A percentile compares a stretch with the other conserved stretches of the same genome.
These are phyloP conservation scores for Inga laurina DNA, from an alignment of 306 rosid genomes.

Conservation along the genomic window DNA sequence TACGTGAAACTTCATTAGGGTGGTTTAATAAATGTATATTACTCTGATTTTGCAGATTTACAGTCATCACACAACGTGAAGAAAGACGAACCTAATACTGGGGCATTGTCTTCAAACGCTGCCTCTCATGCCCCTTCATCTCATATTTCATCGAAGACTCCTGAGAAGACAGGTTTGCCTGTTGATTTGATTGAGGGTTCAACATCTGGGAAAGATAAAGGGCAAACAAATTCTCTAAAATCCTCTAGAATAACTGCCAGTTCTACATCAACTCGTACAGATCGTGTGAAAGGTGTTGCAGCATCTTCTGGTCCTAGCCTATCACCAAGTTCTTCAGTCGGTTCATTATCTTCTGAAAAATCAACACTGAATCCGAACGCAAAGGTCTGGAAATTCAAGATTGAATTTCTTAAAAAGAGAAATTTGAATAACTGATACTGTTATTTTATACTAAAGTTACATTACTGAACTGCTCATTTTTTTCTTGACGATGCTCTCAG, in stretches of 20 bases:
- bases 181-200: constrained; percentile 45
- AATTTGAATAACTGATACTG: background rate
- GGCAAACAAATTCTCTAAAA: constrained; percentile 49
- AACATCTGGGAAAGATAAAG: constrained; percentile 47
- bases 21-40: constrained; percentile 15
- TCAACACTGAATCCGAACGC: constrained; percentile 83
- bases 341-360: constrained; percentile 82
- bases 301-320: constrained; percentile 62
- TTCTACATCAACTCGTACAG: constrained; percentile 63
- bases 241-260: constrained; percentile 65
- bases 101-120: constrained; percentile 41
- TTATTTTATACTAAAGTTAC: background rate
- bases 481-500: constrained; percentile 43
- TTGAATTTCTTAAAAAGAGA: constrained; percentile 7
- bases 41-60: constrained; percentile 52
- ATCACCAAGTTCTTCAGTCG: constrained; percentile 88
- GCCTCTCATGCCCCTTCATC: constrained; percentile 45
- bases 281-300: constrained; percentile 44
- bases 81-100: constrained; percentile 55
- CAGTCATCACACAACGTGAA: constrained; percentile 41
- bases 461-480: constrained; percentile 17
- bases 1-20: constrained; percentile 14
- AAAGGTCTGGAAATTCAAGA: constrained; percentile 57
- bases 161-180: constrained; percentile 48
- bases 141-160: constrained; percentile 43